Base-by-base conservation (phyloP, 192 early-diverging fungal genomes). In the Spizellomyces punctatus region DNA sequence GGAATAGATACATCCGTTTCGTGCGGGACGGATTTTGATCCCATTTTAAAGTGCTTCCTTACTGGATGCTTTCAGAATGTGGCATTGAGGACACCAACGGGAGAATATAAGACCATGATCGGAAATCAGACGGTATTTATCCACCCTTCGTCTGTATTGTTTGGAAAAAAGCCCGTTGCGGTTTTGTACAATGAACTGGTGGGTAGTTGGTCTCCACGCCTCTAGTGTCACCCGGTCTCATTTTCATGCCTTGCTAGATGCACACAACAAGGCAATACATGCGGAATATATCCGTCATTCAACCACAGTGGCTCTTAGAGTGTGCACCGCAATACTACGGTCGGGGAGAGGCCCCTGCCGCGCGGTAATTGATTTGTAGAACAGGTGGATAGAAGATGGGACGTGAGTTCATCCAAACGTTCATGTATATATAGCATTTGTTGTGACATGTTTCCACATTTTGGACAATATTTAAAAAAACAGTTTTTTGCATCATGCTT, bases 141-240 rank as follows among this genome's bases (percentile, higher is more conserved):
- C 6, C 97, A 99, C 76, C 97, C 97, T 16, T 89, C 89, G 0
- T 93, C 91, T 46, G 85, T 91, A 22, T 78, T 98, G 74, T 96
- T 95, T 83, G 85, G 85, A 22, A 91, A 89, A 75, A 92, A 90
- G 48, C 76, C 82, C 0, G 88, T 90, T 47, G 88, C 91, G 5
- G 87, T 98, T 47, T 88, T 97, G 78, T 98, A 93, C 76, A 92
- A 91, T 74, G 95, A 98, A 76, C 78, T 96, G 58, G 95, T 91
- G 63, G 73, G 72, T 36, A 36, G 27, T 36, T 36, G 27, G 27
- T 62, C 14, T 7, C 50, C 10, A n/a, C 58, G 6, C 56, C n/a
- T 21, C 27, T 27, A 45, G 43, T 19, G 45, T 21, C 17, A n/a
- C 1, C 52, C 19, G 14, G n/a, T 76, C 2, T 17, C 21, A 21